Conservation (phyloP, 306 rosid genomes). For the peach (Prunus persica) region Prunus_persica_NCBIv2 NC_034015.1:21271001-21271500, state of each 20-base stretch:
- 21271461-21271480: constrained; percentile 29
- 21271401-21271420: background rate
- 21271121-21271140: background rate
- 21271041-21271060: too few relatives aligned
- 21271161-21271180: background rate
- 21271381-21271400: background rate
- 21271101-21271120: background rate
- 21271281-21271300: background rate
- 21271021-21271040: too few relatives aligned
- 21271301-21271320: background rate
- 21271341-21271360: background rate
- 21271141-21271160: background rate
- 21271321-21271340: background rate
- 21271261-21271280: constrained; percentile 27
- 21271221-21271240: background rate
- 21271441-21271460: constrained; percentile 44
- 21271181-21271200: background rate
- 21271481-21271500: background rate
- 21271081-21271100: too few relatives aligned
- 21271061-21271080: too few relatives aligned
- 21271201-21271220: background rate
- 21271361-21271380: background rate
- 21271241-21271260: constrained; percentile 28
- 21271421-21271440: constrained; percentile 39
- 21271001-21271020: too few relatives aligned